phyloP scores from a whole-genome alignment of 495 filamentous ascomycete species.

The Xylaria cubensis region DNA sequence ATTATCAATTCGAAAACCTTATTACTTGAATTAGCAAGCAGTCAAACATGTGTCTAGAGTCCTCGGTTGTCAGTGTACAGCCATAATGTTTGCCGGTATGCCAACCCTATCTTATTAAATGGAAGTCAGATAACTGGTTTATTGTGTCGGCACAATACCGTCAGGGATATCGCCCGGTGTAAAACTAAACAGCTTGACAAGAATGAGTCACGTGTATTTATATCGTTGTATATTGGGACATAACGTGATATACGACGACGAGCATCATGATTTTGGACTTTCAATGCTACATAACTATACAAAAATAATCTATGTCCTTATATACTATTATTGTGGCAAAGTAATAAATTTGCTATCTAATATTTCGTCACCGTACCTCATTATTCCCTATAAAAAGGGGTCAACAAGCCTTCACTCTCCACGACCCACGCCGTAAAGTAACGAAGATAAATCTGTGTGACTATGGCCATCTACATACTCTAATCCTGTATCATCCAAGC shows the following conservation, averaged over 20 bases:
- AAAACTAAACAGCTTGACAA: background rate
- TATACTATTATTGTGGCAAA: background rate
- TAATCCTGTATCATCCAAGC: background rate
- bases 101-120: background rate
- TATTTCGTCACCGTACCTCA: background rate
- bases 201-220: conserved; percentile 2
- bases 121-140: background rate
- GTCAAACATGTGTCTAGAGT: background rate
- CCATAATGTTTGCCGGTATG: background rate
- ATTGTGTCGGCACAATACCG: background rate
- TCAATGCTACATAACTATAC: background rate
- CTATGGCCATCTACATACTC: background rate
- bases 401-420: background rate
- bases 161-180: background rate
- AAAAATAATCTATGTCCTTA: background rate
- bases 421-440: background rate
- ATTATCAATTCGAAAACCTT: background rate
- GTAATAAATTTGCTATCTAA: too few species aligned
- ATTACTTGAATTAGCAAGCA: background rate
- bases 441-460: background rate
- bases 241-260: background rate
- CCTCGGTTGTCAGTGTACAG: background rate
- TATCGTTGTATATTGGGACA: background rate
- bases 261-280: background rate
- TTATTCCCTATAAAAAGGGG: background rate